Conservation (phyloP, 2,329 filamentous ascomycete species). For the Trichoderma atrobrunneum region DNA sequence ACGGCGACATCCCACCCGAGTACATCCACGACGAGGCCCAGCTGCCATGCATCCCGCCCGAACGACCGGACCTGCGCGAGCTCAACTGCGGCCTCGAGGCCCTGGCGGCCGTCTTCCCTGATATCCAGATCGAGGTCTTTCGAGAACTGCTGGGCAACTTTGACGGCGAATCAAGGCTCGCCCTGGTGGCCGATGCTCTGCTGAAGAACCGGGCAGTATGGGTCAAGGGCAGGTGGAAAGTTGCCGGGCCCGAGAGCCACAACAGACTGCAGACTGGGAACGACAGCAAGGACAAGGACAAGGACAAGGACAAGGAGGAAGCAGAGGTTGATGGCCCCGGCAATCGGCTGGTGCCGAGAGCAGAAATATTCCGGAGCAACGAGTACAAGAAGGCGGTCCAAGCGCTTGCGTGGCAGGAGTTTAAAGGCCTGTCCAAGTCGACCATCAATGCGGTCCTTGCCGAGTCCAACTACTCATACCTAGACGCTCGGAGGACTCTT, state of each 20-base stretch:
- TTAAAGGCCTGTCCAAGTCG: slow-evolving; percentile 69
- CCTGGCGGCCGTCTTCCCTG: slow-evolving; percentile 71
- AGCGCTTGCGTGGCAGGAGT: slow-evolving; percentile 68
- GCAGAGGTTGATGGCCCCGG: neutral
- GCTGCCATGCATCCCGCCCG: slow-evolving; percentile 46
- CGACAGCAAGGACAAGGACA: neutral
- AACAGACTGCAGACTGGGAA: neutral
- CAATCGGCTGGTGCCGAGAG: slow-evolving; percentile 43
- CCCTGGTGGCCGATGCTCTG: slow-evolving; percentile 73
- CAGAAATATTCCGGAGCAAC: slow-evolving; percentile 65
- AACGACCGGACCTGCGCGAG: slow-evolving; percentile 62
- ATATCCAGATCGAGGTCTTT: slow-evolving; percentile 79
- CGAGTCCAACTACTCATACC: slow-evolving; percentile 77
- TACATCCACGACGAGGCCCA: slow-evolving; percentile 58
- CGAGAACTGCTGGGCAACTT: slow-evolving; percentile 75
- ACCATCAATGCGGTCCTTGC: slow-evolving; percentile 76
- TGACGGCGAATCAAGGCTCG: slow-evolving; percentile 71
- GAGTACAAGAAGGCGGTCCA: slow-evolving; percentile 69
- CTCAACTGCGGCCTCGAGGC: slow-evolving; percentile 68
- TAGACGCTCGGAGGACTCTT: slow-evolving; percentile 66
- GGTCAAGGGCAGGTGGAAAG: slow-evolving; percentile 66
- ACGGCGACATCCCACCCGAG: slow-evolving; percentile 34
- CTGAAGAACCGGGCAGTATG: slow-evolving; percentile 69
- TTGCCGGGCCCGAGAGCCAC: slow-evolving; percentile 38
- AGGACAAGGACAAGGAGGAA: slow-evolving; percentile 24